Base-by-base conservation (phyloP, 306 rosid genomes). In the Citrullus colocynthis region DNA sequence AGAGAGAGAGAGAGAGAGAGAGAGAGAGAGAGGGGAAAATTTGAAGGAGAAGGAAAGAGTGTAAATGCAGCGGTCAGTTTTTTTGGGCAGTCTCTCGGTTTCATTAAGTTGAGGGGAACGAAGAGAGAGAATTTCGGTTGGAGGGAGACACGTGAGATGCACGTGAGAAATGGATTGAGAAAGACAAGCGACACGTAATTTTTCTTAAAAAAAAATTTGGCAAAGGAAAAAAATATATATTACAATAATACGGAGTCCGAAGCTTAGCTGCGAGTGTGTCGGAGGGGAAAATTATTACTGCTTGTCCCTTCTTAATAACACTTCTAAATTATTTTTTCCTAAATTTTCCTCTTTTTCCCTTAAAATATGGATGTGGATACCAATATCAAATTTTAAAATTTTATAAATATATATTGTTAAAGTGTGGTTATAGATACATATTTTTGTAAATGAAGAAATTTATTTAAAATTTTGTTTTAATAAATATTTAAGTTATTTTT, bases 51-150 rank as follows among this genome's bases (percentile, higher is more conserved):
- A 6, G 63, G 52, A 63, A 55, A 24, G 4, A 78, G 37, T 12
- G 49, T 63, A 49, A 77, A 77, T 77, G 80, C 58, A n/a, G 63
- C 30, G 48, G 62, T 52, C 78, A 34, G 78, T 74, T 74, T 30
- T 74, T 52, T 72, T 4, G 78, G 76, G 58, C 54, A 24, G 39
- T 20, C 75, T 69, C 74, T 62, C 42, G 32, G 54, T 42, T 41
- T 67, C 52, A 41, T 67, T 67, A 41, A 70, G 57, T 9, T 36
- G 44, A 63, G 6, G 24, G 45, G 18, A 63, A 34, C 14, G 21
- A 63, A 69, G 75, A 69, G 75, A 44, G 56, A 69, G 74, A n/a
- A 39, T 67, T 41, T 67, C 74, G 12, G 54, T 67, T 67, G 75
- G 39, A 21, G 12, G 12, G 20, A 6, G 41, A 28, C 76, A 48